Conservation (phyloP, 495 filamentous ascomycete genomes). For the Trichoderma erinaceum region DNA sequence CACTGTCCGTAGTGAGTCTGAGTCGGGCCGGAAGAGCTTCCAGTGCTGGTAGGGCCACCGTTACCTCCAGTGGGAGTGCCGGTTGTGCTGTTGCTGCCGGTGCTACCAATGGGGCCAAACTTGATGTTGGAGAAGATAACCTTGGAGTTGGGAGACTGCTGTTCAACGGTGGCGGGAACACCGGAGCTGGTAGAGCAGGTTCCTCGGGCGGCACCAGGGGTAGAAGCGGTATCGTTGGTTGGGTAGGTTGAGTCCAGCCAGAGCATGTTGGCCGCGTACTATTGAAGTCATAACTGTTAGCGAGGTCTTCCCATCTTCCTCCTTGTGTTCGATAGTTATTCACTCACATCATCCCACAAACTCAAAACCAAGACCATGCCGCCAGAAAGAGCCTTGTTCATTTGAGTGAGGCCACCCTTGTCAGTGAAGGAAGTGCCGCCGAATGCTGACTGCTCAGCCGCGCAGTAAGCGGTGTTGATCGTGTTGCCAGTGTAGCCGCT, state of each 20-base stretch:
- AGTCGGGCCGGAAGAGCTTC: slow-evolving; percentile 20
- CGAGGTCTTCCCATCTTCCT: no score
- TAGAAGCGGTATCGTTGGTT: slow-evolving; percentile 40
- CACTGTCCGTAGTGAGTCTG: slow-evolving; percentile 34
- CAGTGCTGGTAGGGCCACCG: no score
- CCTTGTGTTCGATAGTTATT: no score
- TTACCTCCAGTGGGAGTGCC: no score
- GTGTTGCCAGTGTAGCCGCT: slow-evolving; percentile 47
- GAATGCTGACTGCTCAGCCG: neutral
- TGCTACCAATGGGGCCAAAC: slow-evolving; percentile 62
- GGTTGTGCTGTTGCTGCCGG: slow-evolving; percentile 27
- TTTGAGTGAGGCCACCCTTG: slow-evolving; percentile 49
- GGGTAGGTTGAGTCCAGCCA: slow-evolving; percentile 81
- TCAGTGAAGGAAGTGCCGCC: slow-evolving; percentile 22
- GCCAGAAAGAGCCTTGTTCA: slow-evolving; percentile 49
- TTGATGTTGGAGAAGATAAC: slow-evolving; percentile 60
- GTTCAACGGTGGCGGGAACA: slow-evolving; percentile 53
- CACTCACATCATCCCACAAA: slow-evolving; percentile 63
- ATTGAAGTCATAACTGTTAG: slow-evolving; percentile 7
- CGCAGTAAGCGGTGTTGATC: neutral
- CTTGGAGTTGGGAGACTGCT: slow-evolving; percentile 45
- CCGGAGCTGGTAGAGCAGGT: slow-evolving; percentile 59
- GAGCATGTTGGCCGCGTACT: slow-evolving; percentile 67
- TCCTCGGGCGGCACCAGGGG: slow-evolving; percentile 64
- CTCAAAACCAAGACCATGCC: slow-evolving; percentile 75